Conservation (phyloP, 371 early-diverging fungal species). For the Sporodiniella umbellata region DNA sequence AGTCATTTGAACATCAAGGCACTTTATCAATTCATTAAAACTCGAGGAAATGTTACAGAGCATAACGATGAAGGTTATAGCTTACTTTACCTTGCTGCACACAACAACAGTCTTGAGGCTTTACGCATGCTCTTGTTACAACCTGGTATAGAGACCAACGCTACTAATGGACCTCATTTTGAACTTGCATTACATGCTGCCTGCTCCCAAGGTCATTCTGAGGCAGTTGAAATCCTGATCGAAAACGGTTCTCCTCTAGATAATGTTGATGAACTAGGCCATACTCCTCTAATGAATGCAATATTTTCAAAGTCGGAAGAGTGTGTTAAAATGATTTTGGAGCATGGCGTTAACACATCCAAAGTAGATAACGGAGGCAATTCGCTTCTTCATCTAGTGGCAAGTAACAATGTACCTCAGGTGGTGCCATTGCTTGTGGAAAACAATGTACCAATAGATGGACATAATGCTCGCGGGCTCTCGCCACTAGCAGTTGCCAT, state of each 20-base stretch:
- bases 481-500: conserved; percentile 46
- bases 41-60: conserved; percentile 16
- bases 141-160: conserved; percentile 31
- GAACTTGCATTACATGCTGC: conserved; percentile 45
- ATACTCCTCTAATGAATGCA: conserved; percentile 54
- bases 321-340: conserved; percentile 32
- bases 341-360: conserved; percentile 30
- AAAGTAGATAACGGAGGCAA: conserved; percentile 64
- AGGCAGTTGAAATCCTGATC: conserved; percentile 42
- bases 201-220: conserved; percentile 25
- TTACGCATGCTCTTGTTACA: conserved; percentile 39
- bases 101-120: conserved; percentile 39
- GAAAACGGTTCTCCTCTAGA: conserved; percentile 47
- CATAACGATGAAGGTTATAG: conserved; percentile 32
- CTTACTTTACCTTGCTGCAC: conserved; percentile 41
- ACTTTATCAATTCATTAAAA: conserved; percentile 38
- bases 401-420: conserved; percentile 24
- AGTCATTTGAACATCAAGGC: conserved; percentile 36
- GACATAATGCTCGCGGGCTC: conserved; percentile 29
- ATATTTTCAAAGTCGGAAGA: conserved; percentile 28
- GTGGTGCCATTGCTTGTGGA: conserved; percentile 23
- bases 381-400: conserved; percentile 53
- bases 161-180: conserved; percentile 38
- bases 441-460: conserved; percentile 22
- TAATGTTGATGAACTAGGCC: conserved; percentile 62